Evolutionary conservation across 164 flowering plant genomes (phyloP), one percentile per base, ranked within the genome.

Genomic region (Magnolia officinalis): DNA sequence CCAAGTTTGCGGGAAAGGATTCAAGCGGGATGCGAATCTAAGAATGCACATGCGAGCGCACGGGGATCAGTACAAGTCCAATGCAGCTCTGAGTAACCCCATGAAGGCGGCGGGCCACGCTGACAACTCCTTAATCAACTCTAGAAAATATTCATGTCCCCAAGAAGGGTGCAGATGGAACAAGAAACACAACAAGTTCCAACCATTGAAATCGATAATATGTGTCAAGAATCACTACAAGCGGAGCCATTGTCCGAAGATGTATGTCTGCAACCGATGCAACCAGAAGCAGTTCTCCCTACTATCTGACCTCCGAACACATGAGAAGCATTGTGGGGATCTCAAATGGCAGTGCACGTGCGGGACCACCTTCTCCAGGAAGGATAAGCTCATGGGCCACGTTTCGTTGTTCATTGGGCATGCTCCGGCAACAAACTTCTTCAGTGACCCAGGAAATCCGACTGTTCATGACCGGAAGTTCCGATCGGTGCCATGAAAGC

Each of bases 31-130:
- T 21, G 97, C 95, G 3, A 92, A 92, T 80, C 75, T 90, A 70
- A 83, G 97, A 64, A 92, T 92, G 97, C 97, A 92, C 78, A 92
- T 92, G 97, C 83, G 97, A 78, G 97, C 92, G 2, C 97, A 92
- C 63, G 97, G 95, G 0, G 92, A 90, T 29, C 87, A 87, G 78
- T 90, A 88, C 81, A 88, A 90, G 83, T 82, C 89, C 16, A 81
- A 63, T 21, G 86, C 87, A 4, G 90, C 91, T 31, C 74, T 90
- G 71, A 81, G 75, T 76, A 90, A 88, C 63, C 89, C 88, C 1
- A 66, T 72, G 78, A 86, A 82, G 81, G 37, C 59, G 16, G 16
- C 2, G 13, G 70, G 67, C 21, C 13, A 5, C 50, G 11, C 71
- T 1, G 66, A 51, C 26, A 58, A 31, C 37, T n/a, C 49, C 0